Percentiles rank a stretch among this genome's conserved stretches.
phyloP scores from a whole-genome alignment of 2,329 filamentous ascomycete species.

The Aspergillus brasiliensis region DNA sequence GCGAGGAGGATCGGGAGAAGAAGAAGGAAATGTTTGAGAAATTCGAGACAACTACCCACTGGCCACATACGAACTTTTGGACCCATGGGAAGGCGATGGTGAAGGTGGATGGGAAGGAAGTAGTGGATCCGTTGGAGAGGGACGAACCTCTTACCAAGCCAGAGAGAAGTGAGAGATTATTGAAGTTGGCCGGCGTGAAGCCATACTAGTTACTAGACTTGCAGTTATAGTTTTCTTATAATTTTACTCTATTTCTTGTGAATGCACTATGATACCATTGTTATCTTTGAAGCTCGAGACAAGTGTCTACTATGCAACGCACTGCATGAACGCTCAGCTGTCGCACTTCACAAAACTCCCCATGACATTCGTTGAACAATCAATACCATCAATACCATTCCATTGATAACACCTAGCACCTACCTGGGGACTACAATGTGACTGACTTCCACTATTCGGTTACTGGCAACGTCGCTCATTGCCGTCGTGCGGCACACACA shows the following conservation, averaged over 20 bases:
- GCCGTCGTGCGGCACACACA: too few species aligned
- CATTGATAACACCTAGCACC: too few species aligned
- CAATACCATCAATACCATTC: too few species aligned
- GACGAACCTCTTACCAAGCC: conserved; percentile 5
- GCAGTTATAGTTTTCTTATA: not conserved
- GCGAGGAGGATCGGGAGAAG: not conserved
- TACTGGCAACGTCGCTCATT: too few species aligned
- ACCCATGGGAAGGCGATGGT: conserved; percentile 5
- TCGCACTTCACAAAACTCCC: too few species aligned
- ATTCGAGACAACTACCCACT: conserved; percentile 1
- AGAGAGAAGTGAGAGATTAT: not conserved
- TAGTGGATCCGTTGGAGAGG: conserved; percentile 1
- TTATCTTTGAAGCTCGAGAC: not conserved
- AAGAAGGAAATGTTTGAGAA: conserved; percentile 1
- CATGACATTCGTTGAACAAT: too few species aligned
- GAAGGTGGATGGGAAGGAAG: not conserved
- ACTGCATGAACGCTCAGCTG: too few species aligned
- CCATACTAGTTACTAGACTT: not conserved
- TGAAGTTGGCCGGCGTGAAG: conserved; percentile 3
- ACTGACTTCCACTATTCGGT: too few species aligned
- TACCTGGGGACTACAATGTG: too few species aligned
- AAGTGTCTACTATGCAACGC: too few species aligned
- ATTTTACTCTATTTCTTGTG: not conserved
- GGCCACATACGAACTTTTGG: conserved; percentile 3
- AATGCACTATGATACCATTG: not conserved